phyloP scores from a whole-genome alignment of 2,329 filamentous ascomycete genomes.

The Aurifilum marmelostoma region DNA sequence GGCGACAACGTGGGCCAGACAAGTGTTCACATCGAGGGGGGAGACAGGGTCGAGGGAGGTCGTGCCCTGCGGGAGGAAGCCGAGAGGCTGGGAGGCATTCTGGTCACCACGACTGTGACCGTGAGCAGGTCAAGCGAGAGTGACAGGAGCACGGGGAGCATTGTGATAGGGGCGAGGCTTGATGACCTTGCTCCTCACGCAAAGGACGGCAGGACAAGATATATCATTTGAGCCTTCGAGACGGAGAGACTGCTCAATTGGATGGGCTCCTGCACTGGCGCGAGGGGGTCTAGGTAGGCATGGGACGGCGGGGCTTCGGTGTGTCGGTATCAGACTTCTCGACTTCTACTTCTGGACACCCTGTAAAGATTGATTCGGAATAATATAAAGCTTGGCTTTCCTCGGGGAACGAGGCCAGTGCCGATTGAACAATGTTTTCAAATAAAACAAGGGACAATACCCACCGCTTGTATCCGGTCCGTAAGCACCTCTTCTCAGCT shows the following conservation, averaged over 20 bases:
- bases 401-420: not conserved
- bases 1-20: not conserved
- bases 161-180: conserved; percentile 8
- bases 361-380: not conserved
- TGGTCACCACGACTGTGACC: conserved; percentile 25
- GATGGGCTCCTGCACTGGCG: too few species aligned
- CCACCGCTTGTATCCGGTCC: too few species aligned
- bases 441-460: not conserved
- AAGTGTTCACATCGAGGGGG: not conserved
- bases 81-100: conserved; percentile 17
- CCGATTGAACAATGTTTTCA: not conserved
- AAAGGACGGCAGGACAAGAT: not conserved
- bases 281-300: not conserved
- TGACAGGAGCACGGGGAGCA: conserved; percentile 21
- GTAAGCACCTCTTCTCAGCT: not conserved
- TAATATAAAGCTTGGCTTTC: not conserved
- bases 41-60: not conserved
- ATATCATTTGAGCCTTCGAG: not conserved
- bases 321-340: not conserved
- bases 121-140: conserved; percentile 19
- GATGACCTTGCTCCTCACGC: not conserved
- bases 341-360: not conserved
- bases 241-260: not conserved
- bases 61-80: conserved; percentile 2
- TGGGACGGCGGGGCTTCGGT: not conserved